A percentile compares a stretch with the other conserved stretches of the same genome.
Evolutionary conservation across 139 green algal species (phyloP).

Genomic region (Yamagishiella unicocca): DNA sequence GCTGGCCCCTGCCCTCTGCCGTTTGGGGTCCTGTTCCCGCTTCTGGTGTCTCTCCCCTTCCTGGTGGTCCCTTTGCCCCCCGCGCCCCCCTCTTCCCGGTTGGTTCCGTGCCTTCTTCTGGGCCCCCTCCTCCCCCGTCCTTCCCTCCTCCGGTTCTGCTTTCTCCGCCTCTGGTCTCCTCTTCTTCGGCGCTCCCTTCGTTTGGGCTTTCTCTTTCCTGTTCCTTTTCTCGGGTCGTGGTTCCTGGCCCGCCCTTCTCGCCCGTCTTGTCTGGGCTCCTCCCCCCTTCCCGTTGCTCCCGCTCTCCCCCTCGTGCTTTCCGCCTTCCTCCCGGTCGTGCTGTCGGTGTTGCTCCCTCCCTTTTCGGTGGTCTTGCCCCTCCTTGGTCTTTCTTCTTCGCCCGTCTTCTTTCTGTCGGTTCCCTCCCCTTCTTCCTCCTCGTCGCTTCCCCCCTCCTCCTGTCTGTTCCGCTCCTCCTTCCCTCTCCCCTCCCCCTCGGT

Average conservation of each 20-base stretch:
- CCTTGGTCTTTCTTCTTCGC: not conserved
- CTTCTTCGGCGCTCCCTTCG: not conserved
- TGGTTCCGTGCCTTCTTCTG: not conserved
- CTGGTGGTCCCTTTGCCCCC: not conserved
- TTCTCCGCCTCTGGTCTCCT: not conserved
- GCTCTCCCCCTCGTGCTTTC: not conserved
- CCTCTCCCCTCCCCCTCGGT: not conserved
- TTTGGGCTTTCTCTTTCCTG: not conserved
- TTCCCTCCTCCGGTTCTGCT: not conserved
- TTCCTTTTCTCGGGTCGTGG: not conserved
- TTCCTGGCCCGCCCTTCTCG: not conserved
- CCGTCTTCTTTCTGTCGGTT: not conserved
- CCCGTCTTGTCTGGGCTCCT: not conserved
- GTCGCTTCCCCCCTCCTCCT: not conserved
- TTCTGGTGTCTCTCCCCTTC: not conserved
- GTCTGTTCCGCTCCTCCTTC: not conserved
- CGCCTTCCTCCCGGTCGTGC: not conserved
- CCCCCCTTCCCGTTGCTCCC: not conserved
- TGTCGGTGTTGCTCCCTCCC: not conserved
- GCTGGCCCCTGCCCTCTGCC: not conserved
- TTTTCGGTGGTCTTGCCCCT: not conserved
- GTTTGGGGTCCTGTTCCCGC: not conserved
- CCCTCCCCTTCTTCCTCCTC: not conserved
- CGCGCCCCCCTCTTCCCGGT: not conserved
- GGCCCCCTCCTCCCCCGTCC: not conserved